Evolutionary conservation across 192 early-diverging fungal species (phyloP).

Genomic region (Podila clonocystis): DNA sequence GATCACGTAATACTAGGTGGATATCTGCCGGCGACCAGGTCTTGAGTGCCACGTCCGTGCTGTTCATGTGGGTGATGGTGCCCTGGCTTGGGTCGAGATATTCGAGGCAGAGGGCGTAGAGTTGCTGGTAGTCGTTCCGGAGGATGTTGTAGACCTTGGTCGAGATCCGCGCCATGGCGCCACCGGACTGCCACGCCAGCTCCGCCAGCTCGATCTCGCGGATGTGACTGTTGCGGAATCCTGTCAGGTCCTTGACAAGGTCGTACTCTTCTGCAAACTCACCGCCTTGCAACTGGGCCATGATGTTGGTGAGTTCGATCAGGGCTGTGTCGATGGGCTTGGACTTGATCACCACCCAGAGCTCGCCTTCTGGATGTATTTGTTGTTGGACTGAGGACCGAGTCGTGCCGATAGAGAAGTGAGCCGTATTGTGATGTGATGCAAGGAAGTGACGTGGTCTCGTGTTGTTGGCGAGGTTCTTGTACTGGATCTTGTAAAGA

Average conservation of each 20-base stretch:
- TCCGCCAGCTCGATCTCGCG: constrained; percentile 46
- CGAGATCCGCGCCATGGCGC: constrained; percentile 37
- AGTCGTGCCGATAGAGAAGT: constrained; percentile 16
- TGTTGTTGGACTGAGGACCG: not conserved
- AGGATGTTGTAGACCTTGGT: constrained; percentile 51
- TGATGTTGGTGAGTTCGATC: constrained; percentile 52
- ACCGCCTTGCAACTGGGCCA: constrained; percentile 47
- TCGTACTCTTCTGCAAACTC: constrained; percentile 44
- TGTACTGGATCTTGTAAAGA: constrained; percentile 38
- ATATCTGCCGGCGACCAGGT: constrained; percentile 35
- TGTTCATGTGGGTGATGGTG: constrained; percentile 46
- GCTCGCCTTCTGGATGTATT: constrained; percentile 10
- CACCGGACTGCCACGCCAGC: constrained; percentile 29
- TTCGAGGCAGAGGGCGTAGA: constrained; percentile 46
- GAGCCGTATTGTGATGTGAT: not conserved
- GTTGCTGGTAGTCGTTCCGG: constrained; percentile 39
- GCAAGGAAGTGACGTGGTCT: not conserved
- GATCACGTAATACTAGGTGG: constrained; percentile 23
- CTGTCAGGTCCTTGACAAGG: constrained; percentile 43
- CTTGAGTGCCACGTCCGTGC: constrained; percentile 17
- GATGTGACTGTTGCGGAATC: constrained; percentile 47
- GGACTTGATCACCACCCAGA: constrained; percentile 45
- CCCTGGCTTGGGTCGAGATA: constrained; percentile 27
- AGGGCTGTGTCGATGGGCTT: constrained; percentile 49
- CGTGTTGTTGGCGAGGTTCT: not conserved